These are phyloP conservation scores for Pseudozyma hubeiensis DNA, from an alignment of 1,284 basidiomycete species.

Conservation along the genomic window DNA sequence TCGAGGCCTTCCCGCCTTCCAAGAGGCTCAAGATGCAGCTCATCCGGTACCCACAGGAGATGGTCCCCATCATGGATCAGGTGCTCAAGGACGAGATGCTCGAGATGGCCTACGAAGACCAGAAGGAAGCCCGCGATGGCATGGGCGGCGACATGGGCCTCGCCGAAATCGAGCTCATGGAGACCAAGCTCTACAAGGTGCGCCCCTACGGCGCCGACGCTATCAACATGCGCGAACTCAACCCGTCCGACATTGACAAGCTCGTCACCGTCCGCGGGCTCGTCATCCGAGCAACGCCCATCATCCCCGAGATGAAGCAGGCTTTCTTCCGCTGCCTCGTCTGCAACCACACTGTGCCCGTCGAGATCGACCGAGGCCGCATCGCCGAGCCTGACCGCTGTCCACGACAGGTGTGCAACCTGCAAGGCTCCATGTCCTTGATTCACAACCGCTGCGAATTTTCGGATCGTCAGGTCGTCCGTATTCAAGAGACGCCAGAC, in stretches of 20 bases:
- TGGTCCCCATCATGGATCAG: constrained; percentile 96
- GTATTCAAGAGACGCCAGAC: constrained; percentile 96
- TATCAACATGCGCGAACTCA: constrained; percentile 70
- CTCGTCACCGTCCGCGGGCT: constrained; percentile 94
- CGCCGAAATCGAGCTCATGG: constrained; percentile 62
- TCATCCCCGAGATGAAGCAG: constrained; percentile 97
- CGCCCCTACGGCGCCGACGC: constrained; percentile 84
- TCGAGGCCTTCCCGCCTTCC: constrained; percentile 87
- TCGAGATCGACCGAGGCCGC: constrained; percentile 94
- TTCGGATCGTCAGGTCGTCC: constrained; percentile 92
- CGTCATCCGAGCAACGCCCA: constrained; percentile 94
- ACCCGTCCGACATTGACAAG: constrained; percentile 71
- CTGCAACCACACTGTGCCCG: constrained; percentile 92
- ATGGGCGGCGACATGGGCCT: constrained; percentile 78
- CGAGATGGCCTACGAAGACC: constrained; percentile 75
- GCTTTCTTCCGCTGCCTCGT: constrained; percentile 98
- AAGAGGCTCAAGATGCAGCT: constrained; percentile 77
- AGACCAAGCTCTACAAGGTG: constrained; percentile 83
- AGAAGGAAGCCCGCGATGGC: constrained; percentile 75
- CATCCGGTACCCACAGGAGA: constrained; percentile 93
- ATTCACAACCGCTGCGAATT: constrained; percentile 98
- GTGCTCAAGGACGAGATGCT: constrained; percentile 81
- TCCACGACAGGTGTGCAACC: constrained; percentile 89
- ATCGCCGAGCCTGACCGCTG: constrained; percentile 92
- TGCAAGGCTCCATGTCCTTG: constrained; percentile 88